A percentile compares a stretch with the other conserved stretches of the same genome.
Conservation (phyloP, 345 rosid species). For the Diplotaxis tenuifolia region DNA sequence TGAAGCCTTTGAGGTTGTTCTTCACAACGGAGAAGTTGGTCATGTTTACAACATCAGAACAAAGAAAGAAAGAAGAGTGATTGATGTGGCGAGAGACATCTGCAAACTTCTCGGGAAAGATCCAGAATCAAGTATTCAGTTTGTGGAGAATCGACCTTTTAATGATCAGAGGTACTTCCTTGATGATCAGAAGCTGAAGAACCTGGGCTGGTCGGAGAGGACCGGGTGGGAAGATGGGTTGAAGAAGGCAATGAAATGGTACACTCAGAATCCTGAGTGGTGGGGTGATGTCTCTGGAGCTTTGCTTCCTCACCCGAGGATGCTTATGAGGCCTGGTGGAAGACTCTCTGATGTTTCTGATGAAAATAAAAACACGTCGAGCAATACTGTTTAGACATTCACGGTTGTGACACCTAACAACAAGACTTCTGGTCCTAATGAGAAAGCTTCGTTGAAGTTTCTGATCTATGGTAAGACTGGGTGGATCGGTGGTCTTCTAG, state of each 20-base stretch:
- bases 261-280: conserved; percentile 49
- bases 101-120: conserved; percentile 48
- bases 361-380: conserved; percentile 36
- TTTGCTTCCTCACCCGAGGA: conserved; percentile 57
- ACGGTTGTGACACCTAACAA: conserved; percentile 52
- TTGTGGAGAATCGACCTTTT: conserved; percentile 62
- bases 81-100: conserved; percentile 58
- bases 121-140: conserved; percentile 39
- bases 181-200: conserved; percentile 63
- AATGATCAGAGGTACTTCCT: conserved; percentile 63
- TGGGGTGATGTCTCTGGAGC: conserved; percentile 69
- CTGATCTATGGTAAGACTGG: conserved; percentile 56
- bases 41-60: conserved; percentile 65
- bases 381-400: conserved; percentile 46
- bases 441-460: conserved; percentile 41
- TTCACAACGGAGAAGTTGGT: conserved; percentile 59
- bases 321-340: conserved; percentile 68
- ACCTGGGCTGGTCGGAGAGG: conserved; percentile 54
- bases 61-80: conserved; percentile 52
- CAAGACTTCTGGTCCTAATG: conserved; percentile 21
- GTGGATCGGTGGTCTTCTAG: conserved; percentile 57
- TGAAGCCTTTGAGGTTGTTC: conserved; percentile 65
- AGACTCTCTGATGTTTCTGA: conserved; percentile 42
- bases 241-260: conserved; percentile 59
- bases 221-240: conserved; percentile 60